A percentile compares a stretch with the other conserved stretches of the same genome.
These are phyloP conservation scores for Colletotrichum endophyticum DNA, from an alignment of 2,329 filamentous ascomycete species.

Conservation along the genomic window DNA sequence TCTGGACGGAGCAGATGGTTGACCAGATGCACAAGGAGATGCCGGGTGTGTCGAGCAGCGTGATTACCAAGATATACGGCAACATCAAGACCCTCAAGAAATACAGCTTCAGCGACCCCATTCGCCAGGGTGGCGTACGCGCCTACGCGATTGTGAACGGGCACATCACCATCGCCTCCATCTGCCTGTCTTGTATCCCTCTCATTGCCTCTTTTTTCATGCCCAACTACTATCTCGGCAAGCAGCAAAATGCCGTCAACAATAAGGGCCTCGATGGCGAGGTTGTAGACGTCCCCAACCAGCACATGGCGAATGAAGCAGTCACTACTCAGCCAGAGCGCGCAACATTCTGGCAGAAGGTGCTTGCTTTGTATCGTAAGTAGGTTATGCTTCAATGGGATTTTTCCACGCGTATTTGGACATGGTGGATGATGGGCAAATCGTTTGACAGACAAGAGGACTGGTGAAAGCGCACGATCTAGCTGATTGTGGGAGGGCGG, in stretches of 20 bases:
- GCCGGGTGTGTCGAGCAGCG: slow-evolving; percentile 26
- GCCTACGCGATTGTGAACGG: slow-evolving; percentile 40
- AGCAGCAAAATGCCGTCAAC: slow-evolving; percentile 36
- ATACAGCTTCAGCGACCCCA: slow-evolving; percentile 36
- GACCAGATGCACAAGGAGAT: slow-evolving; percentile 36
- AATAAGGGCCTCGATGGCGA: slow-evolving; percentile 36
- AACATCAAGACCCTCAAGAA: slow-evolving; percentile 35
- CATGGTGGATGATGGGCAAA: not conserved
- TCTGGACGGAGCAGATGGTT: slow-evolving; percentile 44
- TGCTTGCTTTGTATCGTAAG: not conserved
- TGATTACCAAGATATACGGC: slow-evolving; percentile 35
- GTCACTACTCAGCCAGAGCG: not conserved
- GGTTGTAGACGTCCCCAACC: slow-evolving; percentile 20
- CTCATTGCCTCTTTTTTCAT: slow-evolving; percentile 42
- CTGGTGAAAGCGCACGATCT: not conserved
- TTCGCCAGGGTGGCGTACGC: slow-evolving; percentile 40
- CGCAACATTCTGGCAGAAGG: not conserved
- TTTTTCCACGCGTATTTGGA: not conserved
- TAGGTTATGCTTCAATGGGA: not conserved
- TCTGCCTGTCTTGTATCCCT: slow-evolving; percentile 34
- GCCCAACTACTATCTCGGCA: slow-evolving; percentile 43
- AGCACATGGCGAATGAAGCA: not conserved
- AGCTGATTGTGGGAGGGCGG: not conserved
- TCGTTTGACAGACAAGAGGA: not conserved
- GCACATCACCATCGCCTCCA: slow-evolving; percentile 35